These are phyloP conservation scores for Micractinium conductrix DNA, from an alignment of 139 green algal genomes.

Conservation along the genomic window DNA sequence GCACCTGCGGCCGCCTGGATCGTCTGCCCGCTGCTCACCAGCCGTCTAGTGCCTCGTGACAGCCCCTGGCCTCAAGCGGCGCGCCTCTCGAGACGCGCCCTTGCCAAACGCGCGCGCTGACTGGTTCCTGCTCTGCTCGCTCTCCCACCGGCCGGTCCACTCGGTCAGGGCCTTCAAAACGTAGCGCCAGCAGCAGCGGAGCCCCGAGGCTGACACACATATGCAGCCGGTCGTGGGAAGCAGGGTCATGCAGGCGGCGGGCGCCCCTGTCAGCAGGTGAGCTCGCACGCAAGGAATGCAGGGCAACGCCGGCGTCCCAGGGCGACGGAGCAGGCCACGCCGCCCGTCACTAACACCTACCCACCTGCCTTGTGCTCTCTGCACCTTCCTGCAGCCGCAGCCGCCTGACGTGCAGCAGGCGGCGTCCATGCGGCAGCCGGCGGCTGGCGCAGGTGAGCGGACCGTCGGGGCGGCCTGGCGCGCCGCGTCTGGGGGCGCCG, in stretches of 20 bases:
- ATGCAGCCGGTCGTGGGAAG: not conserved
- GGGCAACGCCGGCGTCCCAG: not conserved
- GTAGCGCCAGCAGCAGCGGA: no score
- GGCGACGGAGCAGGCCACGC: not conserved
- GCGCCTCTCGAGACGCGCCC: no score
- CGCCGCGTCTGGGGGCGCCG: no score
- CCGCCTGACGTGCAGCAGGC: not conserved
- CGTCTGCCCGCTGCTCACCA: no score
- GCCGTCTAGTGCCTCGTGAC: no score
- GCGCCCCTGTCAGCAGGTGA: not conserved
- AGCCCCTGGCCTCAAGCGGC: no score
- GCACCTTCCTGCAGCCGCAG: not conserved
- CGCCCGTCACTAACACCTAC: slow-evolving; percentile 1
- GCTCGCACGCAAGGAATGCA: not conserved
- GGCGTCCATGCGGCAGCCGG: slow-evolving; percentile 3
- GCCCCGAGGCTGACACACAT: not conserved
- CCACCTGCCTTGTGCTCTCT: not conserved
- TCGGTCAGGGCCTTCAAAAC: no score
- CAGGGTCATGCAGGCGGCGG: slow-evolving; percentile 3
- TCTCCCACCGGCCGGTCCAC: not conserved
- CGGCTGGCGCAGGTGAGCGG: not conserved
- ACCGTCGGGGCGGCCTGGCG: not conserved
- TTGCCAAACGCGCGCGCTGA: no score
- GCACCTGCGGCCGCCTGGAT: no score
- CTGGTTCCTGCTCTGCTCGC: not conserved